Percentiles rank a stretch among this genome's conserved stretches.
Evolutionary conservation across 2,329 filamentous ascomycete genomes (phyloP).

Genomic region (Aschersonia sp.): DNA sequence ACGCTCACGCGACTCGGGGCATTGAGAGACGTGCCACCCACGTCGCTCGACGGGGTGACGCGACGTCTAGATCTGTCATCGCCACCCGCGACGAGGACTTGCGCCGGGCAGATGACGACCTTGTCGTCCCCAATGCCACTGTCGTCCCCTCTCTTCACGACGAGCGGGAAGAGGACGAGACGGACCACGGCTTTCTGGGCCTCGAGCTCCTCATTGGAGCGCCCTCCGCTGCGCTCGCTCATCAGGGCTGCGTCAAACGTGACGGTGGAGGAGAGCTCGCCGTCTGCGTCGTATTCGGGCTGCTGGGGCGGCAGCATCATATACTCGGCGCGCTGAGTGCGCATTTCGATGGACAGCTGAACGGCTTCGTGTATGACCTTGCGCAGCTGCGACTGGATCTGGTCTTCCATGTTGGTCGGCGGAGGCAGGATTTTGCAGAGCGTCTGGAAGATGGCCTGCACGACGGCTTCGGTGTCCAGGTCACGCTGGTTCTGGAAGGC

Average conservation of each 20-base stretch:
- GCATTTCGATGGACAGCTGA: slow-evolving; percentile 89
- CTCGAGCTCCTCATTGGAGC: slow-evolving; percentile 67
- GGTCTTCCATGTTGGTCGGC: slow-evolving; percentile 62
- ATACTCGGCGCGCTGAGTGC: slow-evolving; percentile 90
- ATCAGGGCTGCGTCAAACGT: slow-evolving; percentile 87
- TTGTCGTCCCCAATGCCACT: slow-evolving; percentile 79
- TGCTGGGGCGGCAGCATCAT: slow-evolving; percentile 95
- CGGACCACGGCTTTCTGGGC: slow-evolving; percentile 64
- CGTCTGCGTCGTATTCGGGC: slow-evolving; percentile 87
- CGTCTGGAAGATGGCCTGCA: slow-evolving; percentile 69
- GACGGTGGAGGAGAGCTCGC: slow-evolving; percentile 77
- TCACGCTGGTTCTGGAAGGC: slow-evolving; percentile 73
- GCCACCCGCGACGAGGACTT: slow-evolving; percentile 64
- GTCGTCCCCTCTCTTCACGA: slow-evolving; percentile 92
- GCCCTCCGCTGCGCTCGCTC: slow-evolving; percentile 68
- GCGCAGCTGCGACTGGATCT: slow-evolving; percentile 72
- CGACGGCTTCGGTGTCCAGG: slow-evolving; percentile 89
- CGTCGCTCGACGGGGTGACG: slow-evolving; percentile 35
- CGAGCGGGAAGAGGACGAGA: slow-evolving; percentile 86
- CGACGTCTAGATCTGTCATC: slow-evolving; percentile 21
- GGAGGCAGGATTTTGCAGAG: slow-evolving; percentile 77
- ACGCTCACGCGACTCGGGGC: slow-evolving; percentile 23
- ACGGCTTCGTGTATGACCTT: slow-evolving; percentile 84
- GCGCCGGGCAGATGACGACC: slow-evolving; percentile 87
- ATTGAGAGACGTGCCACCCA: slow-evolving; percentile 28